Base-by-base conservation (phyloP, 2,329 filamentous ascomycete genomes). In the Pseudogymnoascus pannorum region DNA sequence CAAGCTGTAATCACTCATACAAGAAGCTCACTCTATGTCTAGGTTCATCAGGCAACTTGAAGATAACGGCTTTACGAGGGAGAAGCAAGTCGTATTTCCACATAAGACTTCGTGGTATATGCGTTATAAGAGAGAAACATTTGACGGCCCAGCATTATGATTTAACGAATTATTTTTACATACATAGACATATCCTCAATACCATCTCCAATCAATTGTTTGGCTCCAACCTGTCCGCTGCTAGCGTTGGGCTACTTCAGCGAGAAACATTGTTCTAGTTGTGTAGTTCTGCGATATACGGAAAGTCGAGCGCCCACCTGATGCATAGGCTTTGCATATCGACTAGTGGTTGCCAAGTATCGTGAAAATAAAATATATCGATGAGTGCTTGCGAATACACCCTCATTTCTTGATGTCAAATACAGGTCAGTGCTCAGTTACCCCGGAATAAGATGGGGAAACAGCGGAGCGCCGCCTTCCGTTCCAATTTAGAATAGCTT, bases 101-200 rank as follows among this genome's bases (percentile, higher is more conserved):
- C 92, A 97, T 73, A 99, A 99, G 74, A 92, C 96, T 72, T 87
- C 91, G 5, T 95, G 92, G 75, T 81, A 93, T 64, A 88, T 96
- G 75, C 88, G 88, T 69, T 81, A 96, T 65, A 81, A 85, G 62
- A 81, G 93, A 63, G 92, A 96, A 66, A 83, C 81, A 18, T 97
- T 92, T 88, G 83, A 88, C 51, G 86, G 84, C 0, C 91, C 91
- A 12, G 78, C 78, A 26, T 61, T 73, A 51, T 72, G 59, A 70
- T 31, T 14, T 31, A 20, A 54, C 48, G 48, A 2, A 18, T 18
- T 12, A 20, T 54, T 54, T 54, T 14, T 14, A n/a, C 29, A 26
- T 31, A 31, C 18, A 54, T 54, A 54, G 48, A 33, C 3, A 54
- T 31, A 33, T 31, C 26, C 7, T 33, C 26, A 33, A 20, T 54